phyloP scores from a whole-genome alignment of 2,329 filamentous ascomycete genomes.

The Botryotinia globosa region DNA sequence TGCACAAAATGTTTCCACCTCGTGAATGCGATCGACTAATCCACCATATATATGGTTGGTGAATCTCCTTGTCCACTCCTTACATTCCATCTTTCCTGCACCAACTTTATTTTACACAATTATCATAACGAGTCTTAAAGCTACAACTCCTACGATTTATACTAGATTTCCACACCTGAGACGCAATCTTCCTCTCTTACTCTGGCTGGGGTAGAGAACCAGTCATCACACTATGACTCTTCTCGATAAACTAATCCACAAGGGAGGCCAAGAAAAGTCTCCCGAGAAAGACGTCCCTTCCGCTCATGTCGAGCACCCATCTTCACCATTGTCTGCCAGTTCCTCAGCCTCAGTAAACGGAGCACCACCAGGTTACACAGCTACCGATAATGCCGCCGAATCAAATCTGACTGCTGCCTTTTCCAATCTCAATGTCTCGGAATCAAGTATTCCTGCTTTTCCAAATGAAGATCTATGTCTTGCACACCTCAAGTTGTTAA shows the following conservation, averaged over 20 bases:
- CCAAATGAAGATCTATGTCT: constrained; percentile 59
- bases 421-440: constrained; percentile 41
- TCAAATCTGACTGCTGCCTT: constrained; percentile 40
- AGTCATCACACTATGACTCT: not conserved
- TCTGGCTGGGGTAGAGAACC: not conserved
- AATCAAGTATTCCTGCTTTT: constrained; percentile 25
- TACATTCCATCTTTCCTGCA: not conserved
- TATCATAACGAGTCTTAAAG: not conserved
- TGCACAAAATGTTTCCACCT: not conserved
- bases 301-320: not conserved
- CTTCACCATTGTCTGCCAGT: not conserved
- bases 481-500: constrained; percentile 71
- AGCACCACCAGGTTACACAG: constrained; percentile 27
- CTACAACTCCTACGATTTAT: not conserved
- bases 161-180: not conserved
- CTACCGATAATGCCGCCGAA: constrained; percentile 14
- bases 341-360: constrained; percentile 1
- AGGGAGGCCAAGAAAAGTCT: not conserved
- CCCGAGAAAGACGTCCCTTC: not conserved
- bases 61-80: not conserved
- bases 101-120: not conserved
- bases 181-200: not conserved
- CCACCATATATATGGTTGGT: not conserved
- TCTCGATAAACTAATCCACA: not conserved
- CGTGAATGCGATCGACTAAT: not conserved